These are phyloP conservation scores for Microdochium bolleyi DNA, from an alignment of 2,329 filamentous ascomycete genomes.

Conservation along the genomic window DNA sequence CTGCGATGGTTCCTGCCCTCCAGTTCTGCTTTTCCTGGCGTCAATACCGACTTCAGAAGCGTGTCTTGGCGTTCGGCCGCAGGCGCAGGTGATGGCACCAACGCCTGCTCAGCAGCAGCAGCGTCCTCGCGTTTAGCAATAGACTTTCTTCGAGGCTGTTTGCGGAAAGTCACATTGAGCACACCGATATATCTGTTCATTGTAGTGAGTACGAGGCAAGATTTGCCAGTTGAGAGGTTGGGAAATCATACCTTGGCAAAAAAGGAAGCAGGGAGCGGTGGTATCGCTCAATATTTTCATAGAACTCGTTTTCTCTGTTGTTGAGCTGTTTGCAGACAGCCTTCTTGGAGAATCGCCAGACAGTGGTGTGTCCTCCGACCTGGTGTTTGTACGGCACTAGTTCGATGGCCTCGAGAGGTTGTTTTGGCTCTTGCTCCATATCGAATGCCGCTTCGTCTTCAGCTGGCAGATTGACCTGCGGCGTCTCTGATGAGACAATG, in stretches of 20 bases:
- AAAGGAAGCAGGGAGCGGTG: constrained; percentile 88
- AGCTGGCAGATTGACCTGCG: constrained; percentile 31
- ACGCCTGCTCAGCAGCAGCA: constrained; percentile 14
- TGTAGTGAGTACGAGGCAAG: constrained; percentile 11
- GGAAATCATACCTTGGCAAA: constrained; percentile 63
- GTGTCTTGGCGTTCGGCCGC: constrained; percentile 2
- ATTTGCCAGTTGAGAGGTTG: constrained; percentile 3
- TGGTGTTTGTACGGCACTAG: constrained; percentile 96
- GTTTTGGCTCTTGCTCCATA: constrained; percentile 39
- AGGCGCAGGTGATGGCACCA: background rate
- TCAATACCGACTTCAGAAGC: constrained; percentile 7
- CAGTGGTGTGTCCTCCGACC: constrained; percentile 90
- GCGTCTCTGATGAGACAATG: constrained; percentile 3
- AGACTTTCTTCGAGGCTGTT: constrained; percentile 61
- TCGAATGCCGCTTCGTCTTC: constrained; percentile 43
- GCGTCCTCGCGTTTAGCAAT: constrained; percentile 41
- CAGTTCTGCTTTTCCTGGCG: constrained; percentile 1
- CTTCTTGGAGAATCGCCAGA: constrained; percentile 90
- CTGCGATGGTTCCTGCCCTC: constrained; percentile 25
- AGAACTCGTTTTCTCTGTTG: constrained; percentile 97
- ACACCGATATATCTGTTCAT: constrained; percentile 81
- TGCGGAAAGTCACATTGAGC: constrained; percentile 90
- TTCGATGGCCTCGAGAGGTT: constrained; percentile 83
- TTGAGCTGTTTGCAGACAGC: constrained; percentile 98
- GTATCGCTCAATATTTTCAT: constrained; percentile 86